Conservation (phyloP, 495 filamentous ascomycete genomes). For the Aspergillus sparsus region DNA sequence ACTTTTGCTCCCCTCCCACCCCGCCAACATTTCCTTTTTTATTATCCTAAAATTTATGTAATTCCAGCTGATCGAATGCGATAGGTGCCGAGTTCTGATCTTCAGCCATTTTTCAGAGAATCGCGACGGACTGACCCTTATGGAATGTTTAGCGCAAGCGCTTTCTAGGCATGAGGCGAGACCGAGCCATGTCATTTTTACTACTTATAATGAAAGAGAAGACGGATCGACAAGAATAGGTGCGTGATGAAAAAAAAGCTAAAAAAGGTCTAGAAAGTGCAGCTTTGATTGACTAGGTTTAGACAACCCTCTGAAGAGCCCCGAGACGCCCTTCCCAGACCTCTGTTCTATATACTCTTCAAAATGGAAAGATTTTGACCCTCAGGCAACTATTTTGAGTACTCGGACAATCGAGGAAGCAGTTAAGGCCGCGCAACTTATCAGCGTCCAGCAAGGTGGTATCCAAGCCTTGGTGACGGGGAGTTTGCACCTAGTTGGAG, state of each 20-base stretch:
- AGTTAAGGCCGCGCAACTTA: constrained; percentile 30
- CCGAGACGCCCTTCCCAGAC: constrained; percentile 25
- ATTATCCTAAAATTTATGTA: background rate
- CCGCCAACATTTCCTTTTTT: background rate
- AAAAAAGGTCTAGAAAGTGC: no score
- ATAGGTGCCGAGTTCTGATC: constrained; percentile 31
- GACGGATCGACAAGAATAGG: no score
- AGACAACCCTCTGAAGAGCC: no score
- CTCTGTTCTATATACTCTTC: constrained; percentile 29
- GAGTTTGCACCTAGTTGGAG: constrained; percentile 62
- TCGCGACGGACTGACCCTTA: constrained; percentile 36
- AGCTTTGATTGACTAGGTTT: no score
- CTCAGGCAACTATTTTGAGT: constrained; percentile 24
- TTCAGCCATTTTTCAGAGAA: constrained; percentile 46
- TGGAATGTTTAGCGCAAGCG: constrained; percentile 32
- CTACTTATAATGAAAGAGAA: no score
- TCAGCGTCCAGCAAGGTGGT: constrained; percentile 26
- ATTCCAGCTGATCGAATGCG: background rate
- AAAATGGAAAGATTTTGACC: constrained; percentile 29
- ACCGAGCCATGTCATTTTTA: no score
- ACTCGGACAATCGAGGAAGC: constrained; percentile 37
- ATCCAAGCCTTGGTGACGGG: constrained; percentile 59
- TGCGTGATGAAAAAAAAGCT: no score
- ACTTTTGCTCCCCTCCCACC: background rate
- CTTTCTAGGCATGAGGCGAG: constrained; percentile 24